Evolutionary conservation across 1,284 basidiomycete species (phyloP).

Genomic region (Hypsizygus ulmarius): DNA sequence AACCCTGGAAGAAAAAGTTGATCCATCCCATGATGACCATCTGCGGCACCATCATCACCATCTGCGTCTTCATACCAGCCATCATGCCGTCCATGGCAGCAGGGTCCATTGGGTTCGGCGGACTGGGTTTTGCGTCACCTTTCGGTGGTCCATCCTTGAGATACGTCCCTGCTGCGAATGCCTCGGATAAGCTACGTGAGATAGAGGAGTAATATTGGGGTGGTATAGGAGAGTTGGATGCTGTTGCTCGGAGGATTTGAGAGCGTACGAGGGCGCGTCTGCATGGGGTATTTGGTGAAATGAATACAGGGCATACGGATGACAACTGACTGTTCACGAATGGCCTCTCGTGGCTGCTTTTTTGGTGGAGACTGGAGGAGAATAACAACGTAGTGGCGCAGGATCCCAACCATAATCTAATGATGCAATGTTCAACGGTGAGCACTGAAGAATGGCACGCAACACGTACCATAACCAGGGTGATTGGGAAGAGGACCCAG

Average conservation of each 20-base stretch:
- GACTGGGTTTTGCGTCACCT: slow-evolving; percentile 50
- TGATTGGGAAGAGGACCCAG: slow-evolving; percentile 96
- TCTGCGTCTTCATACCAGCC: slow-evolving; percentile 98
- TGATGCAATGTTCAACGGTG: slow-evolving; percentile 5
- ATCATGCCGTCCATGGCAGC: slow-evolving; percentile 97
- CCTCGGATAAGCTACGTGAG: slow-evolving; percentile 67
- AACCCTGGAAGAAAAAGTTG: slow-evolving; percentile 99
- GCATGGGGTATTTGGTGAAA: slow-evolving; percentile 11
- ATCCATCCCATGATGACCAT: slow-evolving; percentile 99
- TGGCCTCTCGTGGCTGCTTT: slow-evolving; percentile 70
- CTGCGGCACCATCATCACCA: slow-evolving; percentile 97
- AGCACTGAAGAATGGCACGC: neutral
- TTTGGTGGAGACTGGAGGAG: slow-evolving; percentile 87
- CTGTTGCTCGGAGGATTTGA: slow-evolving; percentile 78
- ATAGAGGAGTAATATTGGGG: slow-evolving; percentile 73
- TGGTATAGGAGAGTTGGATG: slow-evolving; percentile 79
- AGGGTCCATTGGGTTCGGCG: slow-evolving; percentile 84
- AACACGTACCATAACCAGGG: slow-evolving; percentile 86
- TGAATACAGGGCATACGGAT: slow-evolving; percentile 3
- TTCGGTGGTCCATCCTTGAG: slow-evolving; percentile 82
- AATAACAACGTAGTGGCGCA: slow-evolving; percentile 90
- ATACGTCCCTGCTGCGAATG: slow-evolving; percentile 75
- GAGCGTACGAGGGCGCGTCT: slow-evolving; percentile 86
- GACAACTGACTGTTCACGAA: slow-evolving; percentile 88
- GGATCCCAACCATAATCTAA: slow-evolving; percentile 90